Base-by-base conservation (phyloP, 352 stramenopile genomes). In the Globisporangium perplexum region DNA sequence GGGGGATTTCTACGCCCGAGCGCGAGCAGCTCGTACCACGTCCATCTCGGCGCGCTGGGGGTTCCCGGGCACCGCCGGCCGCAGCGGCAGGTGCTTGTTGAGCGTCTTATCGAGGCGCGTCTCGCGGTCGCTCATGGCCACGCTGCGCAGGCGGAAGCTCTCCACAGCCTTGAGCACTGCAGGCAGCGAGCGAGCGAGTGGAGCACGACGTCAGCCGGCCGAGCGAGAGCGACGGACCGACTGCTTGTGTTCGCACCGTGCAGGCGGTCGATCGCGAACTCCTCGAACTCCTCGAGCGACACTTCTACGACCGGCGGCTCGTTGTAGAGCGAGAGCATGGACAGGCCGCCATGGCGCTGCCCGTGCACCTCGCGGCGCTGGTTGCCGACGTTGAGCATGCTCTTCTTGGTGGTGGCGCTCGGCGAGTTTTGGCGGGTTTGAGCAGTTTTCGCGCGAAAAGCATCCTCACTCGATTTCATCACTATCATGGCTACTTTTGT, bases 241-340 rank as follows among this genome's bases (percentile, higher is more conserved):
- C n/a, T n/a, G n/a, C n/a, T n/a, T n/a, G n/a, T 22, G 38, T 28
- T 23, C 43, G 50, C 28, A 88, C 86, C 69, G 42, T 98, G 91
- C 63, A 99, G 75, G 4, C 97, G 75, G 59, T 98, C 94, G 47
- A 99, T 93, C 5, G 97, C 95, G 68, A 97, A 98, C 48, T 97
- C 82, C 71, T 99, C 96, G 83, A 99, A 99, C 63, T 99, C 91
- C 65, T 99, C 96, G 35, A 99, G 70, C 60, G 88, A 98, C 42
- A 99, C 80, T 70, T 99, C 96, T 14, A 97, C 82, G 42, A 86
- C 71, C 20, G 96, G 97, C 53, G 95, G 79, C 48, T 97, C 81
- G 18, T 89, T 83, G 69, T 99, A 99, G 66, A 99, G 84, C 49
- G 84, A 95, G 51, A 97, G 72, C 71, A 88, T 91, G 45, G 79